A percentile compares a stretch with the other conserved stretches of the same genome.
phyloP scores from a whole-genome alignment of 2,329 filamentous ascomycete genomes.

The Phialophora expanda region DNA sequence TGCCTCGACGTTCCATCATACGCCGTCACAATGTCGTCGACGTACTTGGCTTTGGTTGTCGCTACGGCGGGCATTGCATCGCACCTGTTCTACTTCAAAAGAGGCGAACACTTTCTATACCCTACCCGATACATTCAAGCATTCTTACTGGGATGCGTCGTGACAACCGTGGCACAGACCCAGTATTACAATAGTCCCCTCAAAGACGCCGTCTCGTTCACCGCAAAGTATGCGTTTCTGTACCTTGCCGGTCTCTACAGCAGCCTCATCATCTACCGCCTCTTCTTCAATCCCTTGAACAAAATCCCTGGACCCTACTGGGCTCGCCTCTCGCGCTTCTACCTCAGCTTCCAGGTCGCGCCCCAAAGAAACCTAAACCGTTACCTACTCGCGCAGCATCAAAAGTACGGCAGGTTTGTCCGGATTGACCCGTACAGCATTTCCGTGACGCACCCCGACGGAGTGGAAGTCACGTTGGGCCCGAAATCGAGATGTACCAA shows the following conservation, averaged over 20 bases:
- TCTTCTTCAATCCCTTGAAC: slow-evolving; percentile 43
- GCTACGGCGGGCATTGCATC: slow-evolving; percentile 22
- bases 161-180: slow-evolving; percentile 14
- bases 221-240: slow-evolving; percentile 10
- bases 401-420: slow-evolving; percentile 36
- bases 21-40: slow-evolving; percentile 9
- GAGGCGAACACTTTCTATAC: slow-evolving; percentile 32
- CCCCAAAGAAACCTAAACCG: slow-evolving; percentile 20
- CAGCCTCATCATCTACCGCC: slow-evolving; percentile 40
- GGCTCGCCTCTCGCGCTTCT: slow-evolving; percentile 31
- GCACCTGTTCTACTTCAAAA: slow-evolving; percentile 32
- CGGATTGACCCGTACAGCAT: slow-evolving; percentile 34
- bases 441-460: slow-evolving; percentile 36
- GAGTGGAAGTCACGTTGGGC: slow-evolving; percentile 48
- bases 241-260: slow-evolving; percentile 29
- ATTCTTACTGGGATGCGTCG: slow-evolving; percentile 18
- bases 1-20: background rate
- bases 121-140: slow-evolving; percentile 28
- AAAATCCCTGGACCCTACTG: slow-evolving; percentile 44
- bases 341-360: slow-evolving; percentile 18
- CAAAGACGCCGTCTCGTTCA: slow-evolving; percentile 15
- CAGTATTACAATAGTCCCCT: slow-evolving; percentile 22
- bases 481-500: slow-evolving; percentile 49
- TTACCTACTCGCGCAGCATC: slow-evolving; percentile 26
- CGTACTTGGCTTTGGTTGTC: slow-evolving; percentile 12